A percentile compares a stretch with the other conserved stretches of the same genome.
These are phyloP conservation scores for Ogataea neopini DNA, from an alignment of 805 yeast genomes.

Conservation along the genomic window DNA sequence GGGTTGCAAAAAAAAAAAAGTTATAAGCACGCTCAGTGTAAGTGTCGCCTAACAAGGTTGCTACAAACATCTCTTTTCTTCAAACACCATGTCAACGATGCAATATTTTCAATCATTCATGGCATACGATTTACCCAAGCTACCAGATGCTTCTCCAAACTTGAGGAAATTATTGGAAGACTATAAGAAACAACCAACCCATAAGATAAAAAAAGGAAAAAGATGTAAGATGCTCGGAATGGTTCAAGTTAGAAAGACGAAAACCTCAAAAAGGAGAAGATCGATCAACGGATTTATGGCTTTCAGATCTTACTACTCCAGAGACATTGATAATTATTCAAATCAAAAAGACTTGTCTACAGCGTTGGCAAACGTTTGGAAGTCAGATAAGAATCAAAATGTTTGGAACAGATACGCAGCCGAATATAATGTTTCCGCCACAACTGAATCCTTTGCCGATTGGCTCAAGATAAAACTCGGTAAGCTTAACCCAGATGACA, in stretches of 20 bases:
- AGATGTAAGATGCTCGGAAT: background rate
- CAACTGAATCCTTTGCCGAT: conserved; percentile 11
- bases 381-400: conserved; percentile 26
- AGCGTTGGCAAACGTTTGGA: conserved; percentile 29
- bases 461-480: conserved; percentile 22
- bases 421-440: conserved; percentile 28
- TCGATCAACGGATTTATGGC: conserved; percentile 23
- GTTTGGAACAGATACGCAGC: conserved; percentile 36
- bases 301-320: conserved; percentile 19
- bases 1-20: background rate
- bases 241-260: background rate
- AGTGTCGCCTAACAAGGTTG: no score
- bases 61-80: no score
- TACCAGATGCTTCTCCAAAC: conserved; percentile 12
- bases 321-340: conserved; percentile 9
- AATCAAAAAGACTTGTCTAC: conserved; percentile 16
- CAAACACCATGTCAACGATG: background rate
- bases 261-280: conserved; percentile 5
- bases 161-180: conserved; percentile 4
- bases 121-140: conserved; percentile 10
- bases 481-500: conserved; percentile 4
- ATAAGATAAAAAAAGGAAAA: background rate
- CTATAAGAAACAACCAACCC: background rate
- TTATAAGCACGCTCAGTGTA: no score
- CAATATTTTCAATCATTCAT: conserved; percentile 1